Evolutionary conservation across 306 rosid species (phyloP).

Genomic region (Benincasa hispida): DNA sequence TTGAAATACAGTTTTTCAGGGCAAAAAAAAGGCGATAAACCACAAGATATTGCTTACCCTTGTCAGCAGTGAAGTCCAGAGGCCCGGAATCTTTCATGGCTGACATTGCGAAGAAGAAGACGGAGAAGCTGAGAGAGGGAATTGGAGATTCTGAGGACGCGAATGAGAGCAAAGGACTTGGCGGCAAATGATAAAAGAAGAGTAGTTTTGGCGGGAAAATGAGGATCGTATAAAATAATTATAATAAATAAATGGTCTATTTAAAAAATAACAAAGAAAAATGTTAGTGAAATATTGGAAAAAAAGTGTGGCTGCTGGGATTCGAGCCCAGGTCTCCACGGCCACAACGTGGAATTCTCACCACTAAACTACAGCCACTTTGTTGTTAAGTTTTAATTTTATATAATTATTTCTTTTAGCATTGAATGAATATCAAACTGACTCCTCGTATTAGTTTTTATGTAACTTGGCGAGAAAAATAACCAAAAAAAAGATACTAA

Average conservation of each 20-base stretch:
- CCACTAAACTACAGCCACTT: conserved; percentile 54
- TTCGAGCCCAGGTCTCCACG: conserved; percentile 68
- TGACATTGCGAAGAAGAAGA: neutral
- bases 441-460: no score
- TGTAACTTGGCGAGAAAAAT: no score
- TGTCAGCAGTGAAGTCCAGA: conserved; percentile 56
- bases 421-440: no score
- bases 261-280: no score
- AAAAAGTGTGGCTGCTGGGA: conserved; percentile 39
- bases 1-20: neutral
- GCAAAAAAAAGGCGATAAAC: neutral
- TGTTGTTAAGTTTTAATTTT: no score
- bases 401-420: no score
- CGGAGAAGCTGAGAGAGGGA: neutral
- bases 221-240: neutral
- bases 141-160: neutral
- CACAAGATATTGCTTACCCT: conserved; percentile 25
- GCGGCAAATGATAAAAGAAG: conserved; percentile 41
- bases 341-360: conserved; percentile 51
- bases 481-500: no score
- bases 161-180: conserved; percentile 10
- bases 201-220: conserved; percentile 73
- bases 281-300: no score
- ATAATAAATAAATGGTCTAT: neutral
- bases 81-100: conserved; percentile 39